A percentile compares a stretch with the other conserved stretches of the same genome.
Conservation (phyloP, 306 rosid species). For the Citrullus colocynthis region DNA sequence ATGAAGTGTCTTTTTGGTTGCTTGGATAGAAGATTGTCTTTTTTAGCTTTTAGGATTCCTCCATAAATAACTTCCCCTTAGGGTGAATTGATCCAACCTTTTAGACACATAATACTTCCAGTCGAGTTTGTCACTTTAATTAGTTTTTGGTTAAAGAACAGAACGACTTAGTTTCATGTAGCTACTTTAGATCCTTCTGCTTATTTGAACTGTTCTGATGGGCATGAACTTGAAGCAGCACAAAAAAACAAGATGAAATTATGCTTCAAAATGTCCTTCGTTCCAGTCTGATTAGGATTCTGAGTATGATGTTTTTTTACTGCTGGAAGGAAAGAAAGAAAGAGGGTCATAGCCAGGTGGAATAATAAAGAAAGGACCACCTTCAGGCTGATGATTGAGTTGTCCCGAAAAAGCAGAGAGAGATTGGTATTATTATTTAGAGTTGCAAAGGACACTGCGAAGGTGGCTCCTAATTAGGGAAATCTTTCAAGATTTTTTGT, state of each 20-base stretch:
- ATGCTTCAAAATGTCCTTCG: not conserved
- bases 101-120: not conserved
- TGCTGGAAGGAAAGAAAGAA: not conserved
- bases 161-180: not conserved
- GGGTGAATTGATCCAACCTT: not conserved
- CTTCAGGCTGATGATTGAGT: slow-evolving; percentile 8
- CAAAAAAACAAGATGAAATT: not conserved
- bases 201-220: not conserved
- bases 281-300: not conserved
- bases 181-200: not conserved
- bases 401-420: not conserved
- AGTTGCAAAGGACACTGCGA: slow-evolving; percentile 1
- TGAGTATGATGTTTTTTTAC: slow-evolving; percentile 1
- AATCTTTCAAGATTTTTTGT: slow-evolving; percentile 12
- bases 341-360: slow-evolving; percentile 1
- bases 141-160: not conserved
- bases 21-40: not conserved
- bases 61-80: not conserved
- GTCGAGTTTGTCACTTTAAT: not conserved
- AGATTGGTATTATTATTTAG: slow-evolving; percentile 1
- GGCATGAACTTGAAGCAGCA: not conserved
- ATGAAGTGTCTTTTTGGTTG: not conserved
- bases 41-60: not conserved
- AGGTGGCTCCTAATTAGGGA: slow-evolving; percentile 10
- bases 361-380: slow-evolving; percentile 8